These are phyloP conservation scores for Hypoxylon sp. DNA, from an alignment of 2,329 filamentous ascomycete species.

Conservation along the genomic window DNA sequence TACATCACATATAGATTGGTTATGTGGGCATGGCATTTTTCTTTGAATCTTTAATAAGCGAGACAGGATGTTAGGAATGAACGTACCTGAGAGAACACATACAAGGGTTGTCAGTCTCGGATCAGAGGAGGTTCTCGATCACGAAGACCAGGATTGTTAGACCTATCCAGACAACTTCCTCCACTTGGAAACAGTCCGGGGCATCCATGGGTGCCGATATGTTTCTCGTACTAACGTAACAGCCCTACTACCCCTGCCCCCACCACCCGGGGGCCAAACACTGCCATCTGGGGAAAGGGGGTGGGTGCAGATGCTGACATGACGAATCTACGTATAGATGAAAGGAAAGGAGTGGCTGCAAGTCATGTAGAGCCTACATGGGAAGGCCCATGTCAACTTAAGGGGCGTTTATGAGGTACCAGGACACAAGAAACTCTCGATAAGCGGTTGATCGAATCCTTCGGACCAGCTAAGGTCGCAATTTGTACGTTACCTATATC, in stretches of 20 bases:
- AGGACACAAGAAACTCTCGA: constrained; percentile 10
- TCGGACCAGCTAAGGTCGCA: constrained; percentile 4
- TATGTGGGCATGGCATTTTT: not conserved
- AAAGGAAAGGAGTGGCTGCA: constrained; percentile 14
- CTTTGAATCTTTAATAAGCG: constrained; percentile 3
- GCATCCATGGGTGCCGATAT: constrained; percentile 16
- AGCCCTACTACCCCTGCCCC: constrained; percentile 24
- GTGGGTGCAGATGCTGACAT: constrained; percentile 16
- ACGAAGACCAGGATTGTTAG: constrained; percentile 15
- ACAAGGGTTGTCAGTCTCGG: constrained; percentile 13
- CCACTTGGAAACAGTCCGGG: constrained; percentile 20
- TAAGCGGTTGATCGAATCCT: constrained; percentile 2
- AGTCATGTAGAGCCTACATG: constrained; percentile 23
- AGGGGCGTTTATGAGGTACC: constrained; percentile 18
- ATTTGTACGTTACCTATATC: too few relatives aligned
- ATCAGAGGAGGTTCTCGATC: constrained; percentile 19
- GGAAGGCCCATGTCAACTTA: constrained; percentile 15
- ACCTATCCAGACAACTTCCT: constrained; percentile 17
- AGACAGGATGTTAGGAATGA: constrained; percentile 13
- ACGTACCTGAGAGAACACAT: too few relatives aligned
- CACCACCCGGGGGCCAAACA: constrained; percentile 21
- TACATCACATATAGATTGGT: constrained; percentile 1
- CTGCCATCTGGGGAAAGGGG: constrained; percentile 22
- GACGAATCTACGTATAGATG: constrained; percentile 5
- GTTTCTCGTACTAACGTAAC: constrained; percentile 15